Percentiles rank a stretch among this genome's conserved stretches.
Evolutionary conservation across 164 flowering plant species (phyloP).

Genomic region (Tetracentron sinense): DNA sequence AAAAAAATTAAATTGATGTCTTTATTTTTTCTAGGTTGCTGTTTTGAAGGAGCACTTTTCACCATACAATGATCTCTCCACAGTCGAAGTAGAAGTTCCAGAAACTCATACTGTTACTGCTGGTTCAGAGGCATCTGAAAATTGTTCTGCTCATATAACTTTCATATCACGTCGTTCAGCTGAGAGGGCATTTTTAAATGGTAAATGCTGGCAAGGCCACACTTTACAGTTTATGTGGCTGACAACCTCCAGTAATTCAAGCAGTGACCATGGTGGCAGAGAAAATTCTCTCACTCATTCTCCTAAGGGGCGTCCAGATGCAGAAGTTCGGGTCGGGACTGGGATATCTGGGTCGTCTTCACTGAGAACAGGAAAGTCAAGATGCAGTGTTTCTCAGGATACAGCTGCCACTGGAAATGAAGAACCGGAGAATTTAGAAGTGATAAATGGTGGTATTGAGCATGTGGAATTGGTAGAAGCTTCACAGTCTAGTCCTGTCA

Average conservation of each 20-base stretch:
- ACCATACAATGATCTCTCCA: slow-evolving; percentile 57
- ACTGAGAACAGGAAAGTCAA: slow-evolving; percentile 21
- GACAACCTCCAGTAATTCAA: slow-evolving; percentile 27
- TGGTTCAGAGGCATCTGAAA: slow-evolving; percentile 26
- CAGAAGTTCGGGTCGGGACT: slow-evolving; percentile 20
- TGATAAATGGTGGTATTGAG: slow-evolving; percentile 14
- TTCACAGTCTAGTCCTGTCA: slow-evolving; percentile 17
- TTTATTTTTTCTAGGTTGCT: slow-evolving; percentile 44
- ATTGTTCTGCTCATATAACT: slow-evolving; percentile 44
- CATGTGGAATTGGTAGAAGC: slow-evolving; percentile 22
- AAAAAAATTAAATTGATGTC: neutral
- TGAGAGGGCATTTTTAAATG: slow-evolving; percentile 75
- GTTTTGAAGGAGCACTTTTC: slow-evolving; percentile 72
- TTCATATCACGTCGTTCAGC: slow-evolving; percentile 69
- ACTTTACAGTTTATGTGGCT: slow-evolving; percentile 70
- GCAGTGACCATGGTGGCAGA: slow-evolving; percentile 22
- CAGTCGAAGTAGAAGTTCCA: slow-evolving; percentile 60
- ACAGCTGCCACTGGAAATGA: slow-evolving; percentile 19
- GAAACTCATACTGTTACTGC: slow-evolving; percentile 25
- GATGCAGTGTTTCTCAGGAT: slow-evolving; percentile 21
- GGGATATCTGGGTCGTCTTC: slow-evolving; percentile 12
- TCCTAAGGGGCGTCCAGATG: slow-evolving; percentile 21
- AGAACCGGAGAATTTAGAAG: slow-evolving; percentile 27
- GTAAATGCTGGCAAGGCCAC: slow-evolving; percentile 75
- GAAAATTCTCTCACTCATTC: slow-evolving; percentile 30